Base-by-base conservation (phyloP, 164 flowering plant genomes). In the Nymphaea thermarum region DNA sequence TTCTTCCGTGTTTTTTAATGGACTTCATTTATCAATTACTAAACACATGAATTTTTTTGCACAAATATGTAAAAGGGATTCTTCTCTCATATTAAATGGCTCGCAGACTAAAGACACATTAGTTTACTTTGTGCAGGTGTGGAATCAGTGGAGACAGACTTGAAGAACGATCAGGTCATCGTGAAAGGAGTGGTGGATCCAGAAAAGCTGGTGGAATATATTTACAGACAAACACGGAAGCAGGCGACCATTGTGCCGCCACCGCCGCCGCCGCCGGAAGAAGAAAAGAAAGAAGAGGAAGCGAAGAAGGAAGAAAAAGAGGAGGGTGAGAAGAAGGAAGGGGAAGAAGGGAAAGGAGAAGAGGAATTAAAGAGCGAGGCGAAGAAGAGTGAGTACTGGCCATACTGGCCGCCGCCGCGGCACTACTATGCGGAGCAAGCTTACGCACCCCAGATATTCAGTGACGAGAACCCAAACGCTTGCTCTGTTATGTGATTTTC, bases 401-500 rank as follows among this genome's bases (percentile, higher is more conserved):
- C 90, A 59, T 70, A 67, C 11, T 70, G 70, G 4, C 55, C 43
- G 0, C 65, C 85, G 4, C 36, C 36, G 1, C 16, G 16, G 10
- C 16, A 55, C 16, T 72, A 80, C 76, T 72, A 82, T 72, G 45
- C 64, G 60, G 85, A 84, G 65, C 77, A 84, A 68, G 77, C 84
- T 43, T 66, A 74, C 65, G 64, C 90, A 25, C 87, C 87, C 66
- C 80, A 87, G 70, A 75, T 85, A 43, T 87, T 91, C 79, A 90
- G 96, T 64, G 96, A 90, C 75, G 96, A 90, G 68, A 90, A 90
- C 70, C 97, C 94, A 18, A 77, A 90, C 82, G 94, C 97, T 25
- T 90, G 94, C 72, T 74, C 77, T 68, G 71, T 90, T 3, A 85
- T 90, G 94, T 90, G 73, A 78, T n/a, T 25, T 25, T 25, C 36